Evolutionary conservation across 352 stramenopile genomes (phyloP).

Genomic region (Globisporangium cederbergense): DNA sequence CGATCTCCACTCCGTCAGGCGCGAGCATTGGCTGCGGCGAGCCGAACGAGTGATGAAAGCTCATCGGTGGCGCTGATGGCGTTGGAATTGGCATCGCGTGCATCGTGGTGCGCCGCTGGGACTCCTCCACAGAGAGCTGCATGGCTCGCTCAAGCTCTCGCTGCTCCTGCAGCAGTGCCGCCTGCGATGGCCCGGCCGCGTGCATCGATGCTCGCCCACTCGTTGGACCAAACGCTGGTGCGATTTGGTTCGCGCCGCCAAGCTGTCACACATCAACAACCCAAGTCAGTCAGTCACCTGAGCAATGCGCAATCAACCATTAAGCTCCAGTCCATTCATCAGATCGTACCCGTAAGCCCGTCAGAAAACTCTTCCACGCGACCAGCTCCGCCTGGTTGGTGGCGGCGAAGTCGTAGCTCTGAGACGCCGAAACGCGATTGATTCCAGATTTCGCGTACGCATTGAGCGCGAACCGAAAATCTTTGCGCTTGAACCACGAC

Average conservation of each 20-base stretch:
- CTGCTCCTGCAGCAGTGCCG: slow-evolving; percentile 43
- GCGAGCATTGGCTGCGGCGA: slow-evolving; percentile 50
- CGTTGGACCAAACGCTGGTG: slow-evolving; percentile 20
- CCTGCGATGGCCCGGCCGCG: slow-evolving; percentile 7
- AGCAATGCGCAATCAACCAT: not conserved
- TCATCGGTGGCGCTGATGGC: slow-evolving; percentile 36
- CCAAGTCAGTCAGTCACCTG: not conserved
- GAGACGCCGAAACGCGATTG: slow-evolving; percentile 55
- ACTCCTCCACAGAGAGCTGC: slow-evolving; percentile 55
- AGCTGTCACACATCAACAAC: slow-evolving; percentile 11
- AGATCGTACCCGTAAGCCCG: slow-evolving; percentile 39
- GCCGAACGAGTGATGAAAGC: slow-evolving; percentile 16
- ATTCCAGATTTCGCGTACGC: slow-evolving; percentile 61
- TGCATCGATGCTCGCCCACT: slow-evolving; percentile 6
- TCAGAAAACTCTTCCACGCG: slow-evolving; percentile 72
- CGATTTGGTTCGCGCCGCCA: slow-evolving; percentile 22
- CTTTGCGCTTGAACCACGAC: slow-evolving; percentile 69
- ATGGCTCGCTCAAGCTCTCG: slow-evolving; percentile 54
- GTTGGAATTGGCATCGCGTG: slow-evolving; percentile 5
- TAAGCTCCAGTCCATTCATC: not conserved
- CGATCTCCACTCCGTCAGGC: slow-evolving; percentile 76
- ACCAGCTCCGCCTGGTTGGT: slow-evolving; percentile 52
- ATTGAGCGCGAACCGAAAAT: slow-evolving; percentile 63
- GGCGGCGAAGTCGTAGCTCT: slow-evolving; percentile 63
- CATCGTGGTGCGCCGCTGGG: slow-evolving; percentile 21